Percentiles rank a stretch among this genome's conserved stretches.
phyloP scores from a whole-genome alignment of 352 stramenopile genomes.

The Hyaloperonospora brassicae region DNA sequence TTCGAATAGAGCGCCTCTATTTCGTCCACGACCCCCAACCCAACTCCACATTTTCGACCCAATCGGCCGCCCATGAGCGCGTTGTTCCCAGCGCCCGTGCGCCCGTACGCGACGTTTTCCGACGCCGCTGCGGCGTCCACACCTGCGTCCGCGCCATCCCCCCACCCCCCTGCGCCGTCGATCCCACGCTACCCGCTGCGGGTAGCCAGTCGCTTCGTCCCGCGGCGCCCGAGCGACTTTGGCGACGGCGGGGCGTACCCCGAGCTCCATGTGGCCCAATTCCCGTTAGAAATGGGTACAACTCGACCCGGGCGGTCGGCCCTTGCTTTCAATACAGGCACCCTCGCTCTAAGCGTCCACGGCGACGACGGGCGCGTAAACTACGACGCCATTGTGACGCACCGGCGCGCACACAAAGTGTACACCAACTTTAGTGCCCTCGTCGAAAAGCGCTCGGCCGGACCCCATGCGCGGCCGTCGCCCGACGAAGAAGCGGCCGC shows the following conservation, averaged over 20 bases:
- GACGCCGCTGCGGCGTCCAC: constrained; percentile 30
- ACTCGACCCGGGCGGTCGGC: constrained; percentile 48
- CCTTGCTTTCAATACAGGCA: constrained; percentile 20
- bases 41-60: not conserved
- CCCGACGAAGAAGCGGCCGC: constrained; percentile 68
- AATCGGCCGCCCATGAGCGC: constrained; percentile 40
- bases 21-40: no score
- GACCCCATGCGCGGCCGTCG: constrained; percentile 30
- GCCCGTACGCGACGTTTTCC: constrained; percentile 53
- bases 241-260: constrained; percentile 96
- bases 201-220: constrained; percentile 49
- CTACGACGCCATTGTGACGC: constrained; percentile 97
- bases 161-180: not conserved
- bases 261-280: constrained; percentile 97
- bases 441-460: constrained; percentile 75
- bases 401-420: constrained; percentile 93
- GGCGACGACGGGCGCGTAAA: constrained; percentile 78
- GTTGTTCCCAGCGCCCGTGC: constrained; percentile 67
- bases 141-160: constrained; percentile 1
- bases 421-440: constrained; percentile 92
- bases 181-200: constrained; percentile 56
- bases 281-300: constrained; percentile 93
- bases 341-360: constrained; percentile 90
- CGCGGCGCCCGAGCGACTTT: constrained; percentile 84
- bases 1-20: no score